Conservation (phyloP, 2,329 filamentous ascomycete genomes). For the Sporothrix curviconia region DNA sequence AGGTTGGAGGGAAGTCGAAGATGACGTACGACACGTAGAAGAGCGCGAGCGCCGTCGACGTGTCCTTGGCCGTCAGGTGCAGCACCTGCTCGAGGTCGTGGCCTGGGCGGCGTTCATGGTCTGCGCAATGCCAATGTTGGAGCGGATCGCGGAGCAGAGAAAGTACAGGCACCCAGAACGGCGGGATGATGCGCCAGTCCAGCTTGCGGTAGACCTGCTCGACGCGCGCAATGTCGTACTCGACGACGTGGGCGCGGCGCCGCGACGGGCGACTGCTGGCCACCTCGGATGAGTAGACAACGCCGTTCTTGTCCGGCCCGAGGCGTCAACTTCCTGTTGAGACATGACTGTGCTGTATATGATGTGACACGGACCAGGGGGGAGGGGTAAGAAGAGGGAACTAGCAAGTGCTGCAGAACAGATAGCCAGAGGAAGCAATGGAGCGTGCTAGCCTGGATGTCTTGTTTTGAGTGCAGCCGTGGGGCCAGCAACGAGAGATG, state of each 20-base stretch:
- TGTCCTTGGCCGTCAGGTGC: conserved; percentile 63
- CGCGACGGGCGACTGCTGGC: not conserved
- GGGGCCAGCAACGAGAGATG: conserved; percentile 4
- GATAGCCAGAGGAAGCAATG: conserved; percentile 43
- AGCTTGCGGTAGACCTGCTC: conserved; percentile 37
- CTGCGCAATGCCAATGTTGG: conserved; percentile 88
- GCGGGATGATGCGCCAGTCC: conserved; percentile 53
- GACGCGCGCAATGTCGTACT: conserved; percentile 11
- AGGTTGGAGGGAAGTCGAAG: conserved; percentile 87
- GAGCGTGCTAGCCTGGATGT: conserved; percentile 38
- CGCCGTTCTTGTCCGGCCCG: conserved; percentile 1
- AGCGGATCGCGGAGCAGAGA: conserved; percentile 83
- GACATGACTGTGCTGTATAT: conserved; percentile 12
- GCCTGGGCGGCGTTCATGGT: conserved; percentile 71
- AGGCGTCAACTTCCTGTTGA: not conserved
- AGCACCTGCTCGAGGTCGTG: conserved; percentile 73
- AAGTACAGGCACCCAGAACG: conserved; percentile 91
- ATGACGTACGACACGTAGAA: conserved; percentile 92
- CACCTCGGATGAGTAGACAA: not conserved
- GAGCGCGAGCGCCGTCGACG: conserved; percentile 75
- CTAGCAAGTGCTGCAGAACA: not conserved
- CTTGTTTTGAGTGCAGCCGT: conserved; percentile 31
- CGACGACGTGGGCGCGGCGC: not conserved
- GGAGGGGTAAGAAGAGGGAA: not conserved
- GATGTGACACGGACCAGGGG: conserved; percentile 12